These are phyloP conservation scores for Cicer chorassanicum DNA, from an alignment of 306 rosid species.

Conservation along the genomic window DNA sequence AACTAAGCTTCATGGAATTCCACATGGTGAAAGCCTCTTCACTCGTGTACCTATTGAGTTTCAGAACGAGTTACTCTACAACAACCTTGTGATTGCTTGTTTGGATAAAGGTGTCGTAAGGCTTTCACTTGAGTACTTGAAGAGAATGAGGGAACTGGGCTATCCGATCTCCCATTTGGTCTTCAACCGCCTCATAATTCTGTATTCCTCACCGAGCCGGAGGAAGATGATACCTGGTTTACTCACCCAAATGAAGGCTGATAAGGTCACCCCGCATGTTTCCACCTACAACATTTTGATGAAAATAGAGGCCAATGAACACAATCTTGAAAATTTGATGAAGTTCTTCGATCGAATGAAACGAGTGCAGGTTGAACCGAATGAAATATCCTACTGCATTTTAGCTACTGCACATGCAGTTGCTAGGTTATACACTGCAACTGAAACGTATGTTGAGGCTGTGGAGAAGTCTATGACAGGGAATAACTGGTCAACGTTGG, in stretches of 20 bases:
- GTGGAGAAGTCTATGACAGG: slow-evolving; percentile 75
- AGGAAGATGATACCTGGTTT: slow-evolving; percentile 67
- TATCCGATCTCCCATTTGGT: slow-evolving; percentile 83
- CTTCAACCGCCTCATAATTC: slow-evolving; percentile 83
- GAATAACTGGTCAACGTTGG: slow-evolving; percentile 80
- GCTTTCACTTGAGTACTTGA: slow-evolving; percentile 88
- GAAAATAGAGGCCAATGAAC: slow-evolving; percentile 90
- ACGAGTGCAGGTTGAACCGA: slow-evolving; percentile 67
- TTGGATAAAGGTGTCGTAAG: slow-evolving; percentile 79
- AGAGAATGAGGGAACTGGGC: slow-evolving; percentile 81
- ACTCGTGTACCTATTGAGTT: slow-evolving; percentile 64
- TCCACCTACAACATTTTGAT: slow-evolving; percentile 91
- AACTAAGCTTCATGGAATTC: slow-evolving; percentile 74
- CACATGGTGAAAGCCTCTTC: slow-evolving; percentile 85
- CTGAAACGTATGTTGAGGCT: slow-evolving; percentile 78
- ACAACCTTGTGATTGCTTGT: slow-evolving; percentile 83
- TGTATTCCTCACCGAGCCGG: slow-evolving; percentile 64
- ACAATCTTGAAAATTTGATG: slow-evolving; percentile 71
- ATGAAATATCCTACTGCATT: slow-evolving; percentile 86
- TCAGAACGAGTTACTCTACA: slow-evolving; percentile 88
- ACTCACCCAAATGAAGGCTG: slow-evolving; percentile 86
- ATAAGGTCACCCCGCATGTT: slow-evolving; percentile 75
- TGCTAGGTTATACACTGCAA: slow-evolving; percentile 71
- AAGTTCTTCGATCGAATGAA: slow-evolving; percentile 72
- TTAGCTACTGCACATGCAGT: slow-evolving; percentile 82